phyloP scores from a whole-genome alignment of 2,329 filamentous ascomycete species.

The Trichoderma afroharzianum region DNA sequence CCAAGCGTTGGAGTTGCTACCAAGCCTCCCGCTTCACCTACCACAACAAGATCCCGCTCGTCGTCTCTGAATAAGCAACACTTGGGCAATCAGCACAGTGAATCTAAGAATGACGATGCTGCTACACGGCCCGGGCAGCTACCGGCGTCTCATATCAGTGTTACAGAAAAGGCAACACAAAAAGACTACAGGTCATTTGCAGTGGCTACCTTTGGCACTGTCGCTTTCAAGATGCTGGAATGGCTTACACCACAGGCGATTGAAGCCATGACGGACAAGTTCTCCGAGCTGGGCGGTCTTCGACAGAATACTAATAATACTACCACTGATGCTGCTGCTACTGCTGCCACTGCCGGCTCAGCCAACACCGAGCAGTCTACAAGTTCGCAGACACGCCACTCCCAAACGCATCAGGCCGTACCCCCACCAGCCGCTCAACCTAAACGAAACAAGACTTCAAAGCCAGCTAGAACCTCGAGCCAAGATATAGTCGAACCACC shows the following conservation, averaged over 20 bases:
- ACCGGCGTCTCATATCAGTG: conserved; percentile 29
- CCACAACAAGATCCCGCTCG: conserved; percentile 6
- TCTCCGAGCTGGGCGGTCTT: conserved; percentile 21
- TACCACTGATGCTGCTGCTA: too few species aligned
- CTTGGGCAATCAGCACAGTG: neutral
- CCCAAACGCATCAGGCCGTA: neutral
- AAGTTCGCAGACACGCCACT: neutral
- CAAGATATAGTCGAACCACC: neutral
- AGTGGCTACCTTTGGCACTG: conserved; percentile 61
- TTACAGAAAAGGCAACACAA: conserved; percentile 45
- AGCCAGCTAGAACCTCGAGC: neutral
- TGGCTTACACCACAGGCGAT: conserved; percentile 63
- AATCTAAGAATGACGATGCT: neutral
- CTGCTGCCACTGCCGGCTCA: neutral
- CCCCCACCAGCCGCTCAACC: neutral
- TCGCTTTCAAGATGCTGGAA: conserved; percentile 66
- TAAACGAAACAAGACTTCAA: neutral
- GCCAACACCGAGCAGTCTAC: neutral
- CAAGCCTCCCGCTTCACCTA: neutral
- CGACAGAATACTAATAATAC: neutral
- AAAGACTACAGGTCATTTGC: conserved; percentile 60
- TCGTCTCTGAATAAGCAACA: neutral
- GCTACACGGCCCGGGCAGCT: neutral
- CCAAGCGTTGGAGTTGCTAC: neutral
- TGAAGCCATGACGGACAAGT: conserved; percentile 43